Percentiles rank a stretch among this genome's conserved stretches.
Evolutionary conservation across 2,329 filamentous ascomycete genomes (phyloP).

Genomic region (Bipolaris victoriae): DNA sequence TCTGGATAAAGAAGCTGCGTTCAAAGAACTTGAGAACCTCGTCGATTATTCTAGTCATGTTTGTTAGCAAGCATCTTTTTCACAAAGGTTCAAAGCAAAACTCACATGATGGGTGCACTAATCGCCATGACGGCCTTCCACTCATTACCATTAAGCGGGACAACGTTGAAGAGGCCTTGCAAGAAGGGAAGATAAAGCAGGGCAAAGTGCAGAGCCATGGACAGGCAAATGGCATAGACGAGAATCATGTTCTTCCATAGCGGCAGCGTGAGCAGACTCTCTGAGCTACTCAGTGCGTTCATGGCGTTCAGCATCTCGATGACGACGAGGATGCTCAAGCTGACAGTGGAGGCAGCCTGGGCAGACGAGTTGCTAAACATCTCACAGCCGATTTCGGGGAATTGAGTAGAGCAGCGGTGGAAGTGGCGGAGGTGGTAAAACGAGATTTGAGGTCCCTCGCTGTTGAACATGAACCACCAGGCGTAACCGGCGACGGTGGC

Average conservation of each 20-base stretch:
- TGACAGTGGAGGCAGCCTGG: slow-evolving; percentile 90
- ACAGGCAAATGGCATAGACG: slow-evolving; percentile 89
- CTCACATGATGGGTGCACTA: slow-evolving; percentile 91
- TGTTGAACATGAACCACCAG: slow-evolving; percentile 99
- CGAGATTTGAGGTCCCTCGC: slow-evolving; percentile 84
- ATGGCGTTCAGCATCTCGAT: slow-evolving; percentile 99
- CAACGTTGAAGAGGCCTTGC: slow-evolving; percentile 86
- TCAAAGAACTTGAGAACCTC: slow-evolving; percentile 82
- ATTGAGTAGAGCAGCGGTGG: slow-evolving; percentile 86
- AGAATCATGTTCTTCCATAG: slow-evolving; percentile 99
- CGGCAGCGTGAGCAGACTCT: slow-evolving; percentile 89
- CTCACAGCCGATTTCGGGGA: slow-evolving; percentile 85
- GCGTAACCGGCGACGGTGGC: slow-evolving; percentile 96
- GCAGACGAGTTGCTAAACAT: slow-evolving; percentile 90
- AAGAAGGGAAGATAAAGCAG: slow-evolving; percentile 91
- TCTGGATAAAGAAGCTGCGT: slow-evolving; percentile 48
- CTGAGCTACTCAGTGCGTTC: slow-evolving; percentile 95
- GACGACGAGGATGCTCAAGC: slow-evolving; percentile 87
- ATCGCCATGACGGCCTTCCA: slow-evolving; percentile 92
- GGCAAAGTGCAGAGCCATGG: slow-evolving; percentile 93
- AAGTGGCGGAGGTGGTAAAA: slow-evolving; percentile 92
- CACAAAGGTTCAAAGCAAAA: slow-evolving; percentile 25
- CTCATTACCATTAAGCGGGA: slow-evolving; percentile 82
- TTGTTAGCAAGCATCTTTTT: slow-evolving; percentile 16
- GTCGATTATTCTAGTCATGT: slow-evolving; percentile 70